phyloP scores from a whole-genome alignment of 352 stramenopile genomes.

The Phytophthora ramorum region DNA sequence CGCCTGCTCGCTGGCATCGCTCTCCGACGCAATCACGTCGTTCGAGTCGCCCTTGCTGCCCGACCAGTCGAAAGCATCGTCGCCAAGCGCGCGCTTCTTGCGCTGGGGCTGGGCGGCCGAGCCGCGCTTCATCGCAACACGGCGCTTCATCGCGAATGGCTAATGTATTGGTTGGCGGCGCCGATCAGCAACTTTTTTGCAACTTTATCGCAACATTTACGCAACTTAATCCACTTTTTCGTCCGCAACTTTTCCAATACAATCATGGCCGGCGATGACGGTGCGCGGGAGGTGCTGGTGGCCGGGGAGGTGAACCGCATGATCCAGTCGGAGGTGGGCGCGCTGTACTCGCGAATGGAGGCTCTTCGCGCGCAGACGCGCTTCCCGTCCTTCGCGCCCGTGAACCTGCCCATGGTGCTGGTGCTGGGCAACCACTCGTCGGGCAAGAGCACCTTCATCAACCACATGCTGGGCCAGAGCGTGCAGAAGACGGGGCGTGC shows the following conservation, averaged over 20 bases:
- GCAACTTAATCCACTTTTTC: not conserved
- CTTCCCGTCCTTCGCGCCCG: conserved; percentile 81
- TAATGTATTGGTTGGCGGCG: conserved; percentile 41
- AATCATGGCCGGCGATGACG: not conserved
- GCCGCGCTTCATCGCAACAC: conserved; percentile 64
- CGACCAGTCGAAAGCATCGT: conserved; percentile 86
- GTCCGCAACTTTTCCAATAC: no score
- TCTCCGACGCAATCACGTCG: conserved; percentile 81
- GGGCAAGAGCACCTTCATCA: conserved; percentile 90
- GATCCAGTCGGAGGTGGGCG: conserved; percentile 79
- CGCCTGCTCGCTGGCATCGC: conserved; percentile 53
- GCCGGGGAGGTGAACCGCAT: conserved; percentile 87
- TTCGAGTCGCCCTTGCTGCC: conserved; percentile 41
- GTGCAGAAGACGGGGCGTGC: conserved; percentile 87
- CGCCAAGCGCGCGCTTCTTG: conserved; percentile 77
- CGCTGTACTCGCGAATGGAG: conserved; percentile 77
- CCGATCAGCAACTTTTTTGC: no score
- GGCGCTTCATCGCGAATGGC: conserved; percentile 38
- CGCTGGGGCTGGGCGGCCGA: conserved; percentile 43
- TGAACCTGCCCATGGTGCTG: conserved; percentile 86
- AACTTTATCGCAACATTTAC: not conserved
- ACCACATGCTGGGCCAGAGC: conserved; percentile 85
- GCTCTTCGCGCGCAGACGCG: conserved; percentile 66
- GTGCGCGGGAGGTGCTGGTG: conserved; percentile 41
- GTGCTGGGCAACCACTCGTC: conserved; percentile 89